A percentile compares a stretch with the other conserved stretches of the same genome.
Evolutionary conservation across 345 rosid genomes (phyloP).

Genomic region (Hirschfeldia incana): DNA sequence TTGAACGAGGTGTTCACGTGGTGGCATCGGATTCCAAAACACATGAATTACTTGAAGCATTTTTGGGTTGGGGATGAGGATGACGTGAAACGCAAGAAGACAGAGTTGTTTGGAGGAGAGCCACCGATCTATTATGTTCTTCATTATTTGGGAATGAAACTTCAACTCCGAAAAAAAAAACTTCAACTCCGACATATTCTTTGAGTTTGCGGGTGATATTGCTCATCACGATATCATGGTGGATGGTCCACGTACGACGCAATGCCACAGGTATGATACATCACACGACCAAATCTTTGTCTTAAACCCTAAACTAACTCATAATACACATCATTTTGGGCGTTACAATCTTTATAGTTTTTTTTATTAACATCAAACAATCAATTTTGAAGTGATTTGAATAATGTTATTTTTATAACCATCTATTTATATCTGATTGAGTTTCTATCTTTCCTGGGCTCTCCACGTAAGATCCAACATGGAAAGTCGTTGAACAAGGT

Average conservation of each 20-base stretch:
- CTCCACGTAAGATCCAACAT: too few relatives aligned
- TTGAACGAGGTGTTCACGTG: conserved; percentile 88
- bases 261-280: conserved; percentile 58
- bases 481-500: too few relatives aligned
- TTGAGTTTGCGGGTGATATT: conserved; percentile 85
- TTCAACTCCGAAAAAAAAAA: conserved; percentile 64
- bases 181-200: conserved; percentile 77
- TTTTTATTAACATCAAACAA: too few relatives aligned
- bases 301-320: neutral
- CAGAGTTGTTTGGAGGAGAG: conserved; percentile 72
- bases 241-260: conserved; percentile 82
- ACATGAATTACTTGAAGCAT: conserved; percentile 87
- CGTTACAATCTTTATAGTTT: too few relatives aligned
- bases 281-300: neutral
- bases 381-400: too few relatives aligned
- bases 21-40: conserved; percentile 94
- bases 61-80: conserved; percentile 87
- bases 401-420: too few relatives aligned
- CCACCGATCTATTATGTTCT: conserved; percentile 86
- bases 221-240: conserved; percentile 75
- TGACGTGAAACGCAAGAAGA: conserved; percentile 67
- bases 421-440: too few relatives aligned
- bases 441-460: too few relatives aligned
- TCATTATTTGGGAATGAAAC: conserved; percentile 87
- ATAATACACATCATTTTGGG: neutral